phyloP scores from a whole-genome alignment of 495 filamentous ascomycete species.

The Daldinia loculata region DNA sequence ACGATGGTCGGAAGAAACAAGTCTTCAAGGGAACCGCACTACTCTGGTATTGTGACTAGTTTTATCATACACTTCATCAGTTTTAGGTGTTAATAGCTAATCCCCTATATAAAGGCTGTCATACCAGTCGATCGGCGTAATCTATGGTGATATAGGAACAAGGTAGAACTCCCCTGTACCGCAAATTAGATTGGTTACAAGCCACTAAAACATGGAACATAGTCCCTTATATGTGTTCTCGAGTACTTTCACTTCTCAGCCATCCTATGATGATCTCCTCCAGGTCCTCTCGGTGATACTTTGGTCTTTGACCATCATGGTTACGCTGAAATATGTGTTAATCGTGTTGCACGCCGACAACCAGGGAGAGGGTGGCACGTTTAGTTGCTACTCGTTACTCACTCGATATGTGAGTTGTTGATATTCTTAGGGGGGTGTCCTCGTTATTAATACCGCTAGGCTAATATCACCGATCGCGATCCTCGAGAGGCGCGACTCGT shows the following conservation, averaged over 20 bases:
- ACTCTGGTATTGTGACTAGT: constrained; percentile 48
- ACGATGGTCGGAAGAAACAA: constrained; percentile 52
- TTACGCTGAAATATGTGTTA: constrained; percentile 76
- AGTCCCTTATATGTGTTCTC: constrained; percentile 76
- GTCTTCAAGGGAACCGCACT: constrained; percentile 54
- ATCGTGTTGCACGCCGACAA: constrained; percentile 77
- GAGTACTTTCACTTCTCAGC: constrained; percentile 68
- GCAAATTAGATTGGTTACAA: background rate
- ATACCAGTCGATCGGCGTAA: constrained; percentile 75
- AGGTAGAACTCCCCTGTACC: constrained; percentile 42
- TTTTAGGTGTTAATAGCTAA: constrained; percentile 16
- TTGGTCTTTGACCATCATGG: constrained; percentile 77
- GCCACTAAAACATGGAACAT: constrained; percentile 1
- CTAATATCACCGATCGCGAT: constrained; percentile 64
- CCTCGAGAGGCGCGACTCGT: constrained; percentile 58
- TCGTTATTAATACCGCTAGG: constrained; percentile 43
- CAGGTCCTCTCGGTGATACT: constrained; percentile 77
- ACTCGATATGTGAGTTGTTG: constrained; percentile 67
- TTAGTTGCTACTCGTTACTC: constrained; percentile 75
- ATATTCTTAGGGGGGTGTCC: background rate
- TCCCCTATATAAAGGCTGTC: constrained; percentile 57
- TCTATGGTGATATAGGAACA: constrained; percentile 82
- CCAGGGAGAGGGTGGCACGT: constrained; percentile 81
- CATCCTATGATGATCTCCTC: constrained; percentile 68
- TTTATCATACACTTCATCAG: background rate